Evolutionary conservation across 495 filamentous ascomycete species (phyloP), one percentile per base, ranked within the genome.

Genomic region (Opeltia flavorubescens): DNA sequence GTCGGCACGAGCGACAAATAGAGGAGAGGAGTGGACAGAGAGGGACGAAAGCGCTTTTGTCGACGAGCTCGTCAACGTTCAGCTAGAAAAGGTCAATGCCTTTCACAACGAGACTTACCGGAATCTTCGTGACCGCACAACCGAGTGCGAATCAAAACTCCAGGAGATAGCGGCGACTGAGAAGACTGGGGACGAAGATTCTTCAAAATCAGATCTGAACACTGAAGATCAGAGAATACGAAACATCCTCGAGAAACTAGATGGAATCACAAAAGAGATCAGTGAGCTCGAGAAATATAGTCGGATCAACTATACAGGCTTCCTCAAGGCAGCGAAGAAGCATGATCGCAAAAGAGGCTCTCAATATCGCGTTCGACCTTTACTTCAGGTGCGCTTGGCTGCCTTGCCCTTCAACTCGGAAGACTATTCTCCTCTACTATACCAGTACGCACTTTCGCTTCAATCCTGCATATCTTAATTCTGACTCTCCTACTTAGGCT

Each of bases 311-410:
- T 98, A 94, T 63, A 94, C 93, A 8, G 93, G 88, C 26, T 95
- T 96, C 60, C 72, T 95, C 53, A 98, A 98, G 68, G 93, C 94
- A 23, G 87, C 83, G 21, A 98, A 98, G 75, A 98, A 98, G 62
- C 91, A 98, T 65, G 91, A 98, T 59, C 81, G 91, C 40, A 89
- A 85, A 62, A 78, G 87, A 40, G 88, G 82, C 43, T 76, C 63
- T 58, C 73, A 66, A 8, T 95, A 95, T 64, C 86, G 81, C 56
- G 85, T 98, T 44, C 78, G 84, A 48, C 87, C 91, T 18, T 74
- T 96, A 65, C 72, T 95, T 57, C 84, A 94, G 59, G 81, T 95
- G 48, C 84, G 85, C 50, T 62, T 98, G 60, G 77, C 86, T 27
- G 78, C 86, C 40, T 69, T 86, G 47, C 86, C 89, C 13, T 93